These are phyloP conservation scores for Tubosaeta sp. DNA, from an alignment of 768 basidiomycete species.

Conservation along the genomic window DNA sequence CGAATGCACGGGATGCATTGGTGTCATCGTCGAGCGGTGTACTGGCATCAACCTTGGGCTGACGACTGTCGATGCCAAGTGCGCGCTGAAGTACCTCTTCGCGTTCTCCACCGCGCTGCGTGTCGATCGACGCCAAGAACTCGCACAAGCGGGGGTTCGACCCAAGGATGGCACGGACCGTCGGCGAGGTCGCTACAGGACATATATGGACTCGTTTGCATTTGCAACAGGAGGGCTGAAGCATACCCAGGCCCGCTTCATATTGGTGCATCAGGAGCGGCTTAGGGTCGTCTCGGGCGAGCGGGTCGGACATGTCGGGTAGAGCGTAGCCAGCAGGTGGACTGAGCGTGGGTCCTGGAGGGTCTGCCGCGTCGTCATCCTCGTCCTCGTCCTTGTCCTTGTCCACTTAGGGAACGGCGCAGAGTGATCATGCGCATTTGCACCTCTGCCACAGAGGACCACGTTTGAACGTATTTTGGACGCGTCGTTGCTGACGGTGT, in stretches of 20 bases:
- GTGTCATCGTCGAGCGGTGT: conserved; percentile 46
- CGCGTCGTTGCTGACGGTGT: neutral
- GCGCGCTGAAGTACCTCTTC: conserved; percentile 63
- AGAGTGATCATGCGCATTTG: neutral
- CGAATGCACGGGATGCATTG: conserved; percentile 50
- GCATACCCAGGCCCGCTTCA: conserved; percentile 70
- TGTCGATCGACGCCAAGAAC: conserved; percentile 55
- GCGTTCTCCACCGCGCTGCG: conserved; percentile 57
- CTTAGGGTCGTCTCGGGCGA: conserved; percentile 84
- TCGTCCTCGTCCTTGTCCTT: neutral
- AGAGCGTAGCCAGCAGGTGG: conserved; percentile 66
- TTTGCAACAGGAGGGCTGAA: neutral
- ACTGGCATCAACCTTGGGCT: conserved; percentile 27
- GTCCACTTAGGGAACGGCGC: neutral
- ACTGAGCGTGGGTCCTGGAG: conserved; percentile 42
- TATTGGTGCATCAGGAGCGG: conserved; percentile 68
- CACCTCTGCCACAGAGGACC: neutral
- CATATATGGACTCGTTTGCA: neutral
- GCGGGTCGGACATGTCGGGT: conserved; percentile 79
- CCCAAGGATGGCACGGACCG: conserved; percentile 52
- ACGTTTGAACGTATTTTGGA: neutral
- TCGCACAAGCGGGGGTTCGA: conserved; percentile 48
- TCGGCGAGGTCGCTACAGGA: conserved; percentile 57
- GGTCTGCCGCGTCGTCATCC: neutral
- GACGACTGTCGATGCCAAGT: conserved; percentile 52